These are phyloP conservation scores for Kurtzmaniella natalensis DNA, from an alignment of 1,139 yeast genomes.

Conservation along the genomic window DNA sequence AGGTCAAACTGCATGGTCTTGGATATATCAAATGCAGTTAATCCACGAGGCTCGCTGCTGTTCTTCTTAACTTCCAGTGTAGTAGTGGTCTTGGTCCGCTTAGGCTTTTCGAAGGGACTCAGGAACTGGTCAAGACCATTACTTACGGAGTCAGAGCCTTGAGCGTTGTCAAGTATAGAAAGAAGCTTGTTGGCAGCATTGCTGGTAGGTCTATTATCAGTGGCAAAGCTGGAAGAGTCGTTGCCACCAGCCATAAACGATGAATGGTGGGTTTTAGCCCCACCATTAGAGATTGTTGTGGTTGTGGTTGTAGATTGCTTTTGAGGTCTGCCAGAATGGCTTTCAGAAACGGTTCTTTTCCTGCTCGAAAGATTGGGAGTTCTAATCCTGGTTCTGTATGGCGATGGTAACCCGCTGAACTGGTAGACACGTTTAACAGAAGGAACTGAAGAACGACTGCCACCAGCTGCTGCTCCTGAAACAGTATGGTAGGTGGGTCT, in stretches of 20 bases:
- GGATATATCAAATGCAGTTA: constrained; percentile 35
- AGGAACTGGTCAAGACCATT: constrained; percentile 32
- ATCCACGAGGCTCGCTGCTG: too few species aligned
- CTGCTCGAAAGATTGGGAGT: constrained; percentile 20
- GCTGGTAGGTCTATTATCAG: constrained; percentile 32
- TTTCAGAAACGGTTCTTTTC: constrained; percentile 14
- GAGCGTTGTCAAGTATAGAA: constrained; percentile 50
- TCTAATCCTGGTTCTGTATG: constrained; percentile 51
- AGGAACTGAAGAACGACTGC: constrained; percentile 20
- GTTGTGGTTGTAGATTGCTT: constrained; percentile 11
- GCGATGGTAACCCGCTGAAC: constrained; percentile 62
- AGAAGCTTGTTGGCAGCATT: constrained; percentile 64
- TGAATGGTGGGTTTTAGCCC: constrained; percentile 5
- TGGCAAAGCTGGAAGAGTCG: not conserved
- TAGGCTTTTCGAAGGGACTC: constrained; percentile 47
- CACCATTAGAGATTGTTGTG: constrained; percentile 4
- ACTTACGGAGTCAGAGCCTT: constrained; percentile 7
- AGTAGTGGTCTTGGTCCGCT: constrained; percentile 6
- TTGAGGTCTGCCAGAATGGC: not conserved
- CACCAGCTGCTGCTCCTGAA: constrained; percentile 15
- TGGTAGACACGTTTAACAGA: constrained; percentile 52
- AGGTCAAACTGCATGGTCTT: constrained; percentile 34
- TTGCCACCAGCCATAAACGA: not conserved
- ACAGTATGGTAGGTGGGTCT: constrained; percentile 34
- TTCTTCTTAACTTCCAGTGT: constrained; percentile 4